A percentile compares a stretch with the other conserved stretches of the same genome.
phyloP scores from a whole-genome alignment of 2,329 filamentous ascomycete genomes.

The Xylariaceae sp. region DNA sequence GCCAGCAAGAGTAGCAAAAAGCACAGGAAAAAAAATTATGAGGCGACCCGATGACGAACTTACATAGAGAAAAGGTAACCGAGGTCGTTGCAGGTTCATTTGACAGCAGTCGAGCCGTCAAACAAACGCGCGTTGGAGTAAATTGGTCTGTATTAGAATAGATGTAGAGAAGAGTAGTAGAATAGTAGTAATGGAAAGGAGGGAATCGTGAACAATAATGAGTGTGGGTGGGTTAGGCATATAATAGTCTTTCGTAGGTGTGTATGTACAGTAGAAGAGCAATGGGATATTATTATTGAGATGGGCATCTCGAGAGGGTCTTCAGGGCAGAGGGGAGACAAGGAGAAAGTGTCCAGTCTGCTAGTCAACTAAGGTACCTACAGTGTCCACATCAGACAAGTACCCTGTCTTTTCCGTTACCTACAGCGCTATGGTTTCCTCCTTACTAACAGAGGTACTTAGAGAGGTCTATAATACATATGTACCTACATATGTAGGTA shows the following conservation, averaged over 20 bases:
- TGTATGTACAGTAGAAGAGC: not conserved
- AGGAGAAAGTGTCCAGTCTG: too few relatives aligned
- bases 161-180: too few relatives aligned
- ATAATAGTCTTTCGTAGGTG: not conserved
- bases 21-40: not conserved
- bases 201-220: constrained; percentile 19
- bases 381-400: too few relatives aligned
- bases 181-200: not conserved
- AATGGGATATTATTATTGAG: not conserved
- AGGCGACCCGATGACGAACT: constrained; percentile 45
- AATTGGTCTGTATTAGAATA: constrained; percentile 23
- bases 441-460: not conserved
- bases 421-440: too few relatives aligned
- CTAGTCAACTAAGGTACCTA: too few relatives aligned
- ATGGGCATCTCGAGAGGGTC: constrained; percentile 1
- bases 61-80: constrained; percentile 69
- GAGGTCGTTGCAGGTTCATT: constrained; percentile 93
- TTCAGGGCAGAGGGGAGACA: too few relatives aligned
- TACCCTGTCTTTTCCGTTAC: too few relatives aligned
- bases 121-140: constrained; percentile 78
- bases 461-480: too few relatives aligned
- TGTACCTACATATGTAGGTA: too few relatives aligned
- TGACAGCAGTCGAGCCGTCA: constrained; percentile 86
- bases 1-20: too few relatives aligned
- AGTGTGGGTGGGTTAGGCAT: constrained; percentile 9